phyloP scores from a whole-genome alignment of 192 early-diverging fungal genomes.

The Gaertneriomyces sp. region DNA sequence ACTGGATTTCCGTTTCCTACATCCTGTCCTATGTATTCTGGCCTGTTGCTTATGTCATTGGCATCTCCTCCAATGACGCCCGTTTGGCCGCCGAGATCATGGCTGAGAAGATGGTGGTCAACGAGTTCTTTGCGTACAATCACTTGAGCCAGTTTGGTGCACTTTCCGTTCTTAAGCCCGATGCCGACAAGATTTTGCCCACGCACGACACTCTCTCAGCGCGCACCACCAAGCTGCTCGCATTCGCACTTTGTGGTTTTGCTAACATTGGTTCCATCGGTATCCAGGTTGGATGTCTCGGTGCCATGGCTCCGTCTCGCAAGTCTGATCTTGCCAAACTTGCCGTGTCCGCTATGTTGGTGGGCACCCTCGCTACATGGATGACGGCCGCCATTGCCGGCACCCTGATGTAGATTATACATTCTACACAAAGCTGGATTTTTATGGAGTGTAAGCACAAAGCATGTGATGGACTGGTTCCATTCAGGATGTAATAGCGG shows the following conservation, averaged over 20 bases:
- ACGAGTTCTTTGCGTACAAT: conserved; percentile 85
- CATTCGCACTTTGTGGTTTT: conserved; percentile 85
- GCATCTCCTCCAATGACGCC: conserved; percentile 53
- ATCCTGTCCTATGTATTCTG: conserved; percentile 76
- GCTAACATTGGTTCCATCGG: conserved; percentile 82
- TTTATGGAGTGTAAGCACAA: too few species aligned
- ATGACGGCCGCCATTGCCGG: conserved; percentile 80
- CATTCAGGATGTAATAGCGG: too few species aligned
- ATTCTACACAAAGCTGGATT: background rate
- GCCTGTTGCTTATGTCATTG: conserved; percentile 69
- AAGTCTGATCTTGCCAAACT: conserved; percentile 67
- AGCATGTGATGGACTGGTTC: too few species aligned
- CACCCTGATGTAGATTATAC: conserved; percentile 32
- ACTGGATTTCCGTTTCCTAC: conserved; percentile 59
- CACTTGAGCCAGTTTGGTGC: conserved; percentile 15
- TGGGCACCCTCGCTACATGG: conserved; percentile 75
- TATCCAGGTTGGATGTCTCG: conserved; percentile 72
- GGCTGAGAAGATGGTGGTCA: conserved; percentile 75
- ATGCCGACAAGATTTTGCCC: background rate
- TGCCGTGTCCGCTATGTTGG: conserved; percentile 74
- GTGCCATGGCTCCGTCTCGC: conserved; percentile 69
- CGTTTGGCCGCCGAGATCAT: conserved; percentile 61
- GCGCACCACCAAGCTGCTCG: conserved; percentile 36
- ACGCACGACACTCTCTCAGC: conserved; percentile 15
- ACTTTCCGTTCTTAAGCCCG: background rate